Evolutionary conservation across 768 basidiomycete genomes (phyloP).

Genomic region (Pleurotus ostreatus): DNA sequence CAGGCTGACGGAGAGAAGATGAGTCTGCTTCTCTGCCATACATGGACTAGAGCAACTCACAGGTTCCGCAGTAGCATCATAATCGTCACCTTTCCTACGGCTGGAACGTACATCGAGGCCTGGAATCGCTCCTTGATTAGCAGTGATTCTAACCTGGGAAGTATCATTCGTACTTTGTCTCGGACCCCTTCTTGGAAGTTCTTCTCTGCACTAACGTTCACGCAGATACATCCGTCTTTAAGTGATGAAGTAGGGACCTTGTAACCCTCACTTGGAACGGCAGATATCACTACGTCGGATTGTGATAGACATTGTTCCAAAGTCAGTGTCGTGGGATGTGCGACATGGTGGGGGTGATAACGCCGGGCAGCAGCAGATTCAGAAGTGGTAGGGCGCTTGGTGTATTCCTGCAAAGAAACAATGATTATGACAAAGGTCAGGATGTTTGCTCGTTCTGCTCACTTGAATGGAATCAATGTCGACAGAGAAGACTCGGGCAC

Average conservation of each 20-base stretch:
- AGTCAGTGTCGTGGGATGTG: slow-evolving; percentile 61
- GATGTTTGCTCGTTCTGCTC: slow-evolving; percentile 5
- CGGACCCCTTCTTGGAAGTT: slow-evolving; percentile 94
- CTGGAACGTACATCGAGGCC: slow-evolving; percentile 93
- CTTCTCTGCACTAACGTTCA: slow-evolving; percentile 93
- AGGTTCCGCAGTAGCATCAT: slow-evolving; percentile 96
- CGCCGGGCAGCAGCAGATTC: slow-evolving; percentile 37
- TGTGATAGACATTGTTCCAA: slow-evolving; percentile 78
- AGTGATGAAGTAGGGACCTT: slow-evolving; percentile 87
- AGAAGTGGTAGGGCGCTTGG: slow-evolving; percentile 69
- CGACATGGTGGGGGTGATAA: slow-evolving; percentile 84
- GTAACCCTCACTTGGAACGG: slow-evolving; percentile 82
- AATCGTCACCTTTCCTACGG: slow-evolving; percentile 98
- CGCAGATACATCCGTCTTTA: slow-evolving; percentile 90
- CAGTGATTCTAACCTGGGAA: neutral
- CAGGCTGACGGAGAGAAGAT: neutral
- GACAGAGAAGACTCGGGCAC: slow-evolving; percentile 90
- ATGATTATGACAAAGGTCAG: neutral
- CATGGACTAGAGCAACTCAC: slow-evolving; percentile 40
- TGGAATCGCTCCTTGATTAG: slow-evolving; percentile 21
- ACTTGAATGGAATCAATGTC: slow-evolving; percentile 95
- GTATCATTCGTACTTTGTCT: slow-evolving; percentile 63
- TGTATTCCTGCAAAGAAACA: slow-evolving; percentile 63
- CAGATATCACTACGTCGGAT: slow-evolving; percentile 92
- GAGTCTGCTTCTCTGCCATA: neutral